Conservation (phyloP, 2,329 filamentous ascomycete species). For the Apiospora aurea region DNA sequence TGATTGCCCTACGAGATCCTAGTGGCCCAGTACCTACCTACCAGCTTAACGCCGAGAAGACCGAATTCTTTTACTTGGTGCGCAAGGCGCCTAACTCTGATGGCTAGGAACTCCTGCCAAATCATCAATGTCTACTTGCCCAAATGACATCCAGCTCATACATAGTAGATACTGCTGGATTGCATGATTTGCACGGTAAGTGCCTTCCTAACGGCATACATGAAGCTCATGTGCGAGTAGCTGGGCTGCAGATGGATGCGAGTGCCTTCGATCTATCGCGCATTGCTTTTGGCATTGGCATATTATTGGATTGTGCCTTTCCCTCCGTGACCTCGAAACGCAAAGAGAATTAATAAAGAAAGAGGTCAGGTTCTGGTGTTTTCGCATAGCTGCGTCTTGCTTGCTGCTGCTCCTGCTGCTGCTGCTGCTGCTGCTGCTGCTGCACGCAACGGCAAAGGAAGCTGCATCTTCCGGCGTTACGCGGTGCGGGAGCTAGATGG, state of each 20-base stretch:
- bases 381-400: not conserved
- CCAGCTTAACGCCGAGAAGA: not conserved
- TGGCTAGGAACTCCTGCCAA: not conserved
- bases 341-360: not conserved
- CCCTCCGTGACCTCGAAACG: not conserved
- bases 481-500: slow-evolving; percentile 14
- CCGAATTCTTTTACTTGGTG: not conserved
- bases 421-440: not conserved
- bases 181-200: too few relatives aligned
- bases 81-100: not conserved
- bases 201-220: not conserved
- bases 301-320: not conserved
- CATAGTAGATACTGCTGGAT: too few relatives aligned
- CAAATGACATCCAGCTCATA: too few relatives aligned
- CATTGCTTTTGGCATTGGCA: not conserved
- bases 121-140: not conserved
- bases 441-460: slow-evolving; percentile 9
- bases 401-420: not conserved
- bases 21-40: not conserved
- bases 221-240: too few relatives aligned
- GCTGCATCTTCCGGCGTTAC: slow-evolving; percentile 11
- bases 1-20: not conserved
- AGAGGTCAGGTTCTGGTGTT: not conserved
- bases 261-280: not conserved
- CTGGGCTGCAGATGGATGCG: not conserved